Evolutionary conservation across 2,329 filamentous ascomycete species (phyloP), one percentile per base, ranked within the genome.

Genomic region (Tolypocladium pustulatum): DNA sequence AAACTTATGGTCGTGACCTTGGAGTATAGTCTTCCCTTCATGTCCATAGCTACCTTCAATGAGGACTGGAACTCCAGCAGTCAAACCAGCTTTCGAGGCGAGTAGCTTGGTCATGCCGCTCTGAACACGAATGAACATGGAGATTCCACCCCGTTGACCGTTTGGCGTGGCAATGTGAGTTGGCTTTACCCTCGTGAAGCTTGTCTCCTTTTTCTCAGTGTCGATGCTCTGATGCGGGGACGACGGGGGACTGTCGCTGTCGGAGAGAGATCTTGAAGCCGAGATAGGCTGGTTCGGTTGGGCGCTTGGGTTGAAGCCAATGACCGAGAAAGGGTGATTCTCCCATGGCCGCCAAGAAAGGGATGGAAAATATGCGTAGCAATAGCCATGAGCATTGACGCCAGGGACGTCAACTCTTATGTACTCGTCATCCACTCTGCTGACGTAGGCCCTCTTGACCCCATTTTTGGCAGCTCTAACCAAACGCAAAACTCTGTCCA

Each of bases 301-400:
- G 20, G 13, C n/a, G 17, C 34, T 41, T 1, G 58, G 59, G 49
- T 62, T 67, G 43, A 57, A 59, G 22, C 60, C 62, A 9, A 68
- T 63, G 2, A 71, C 64, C 2, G 69, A 71, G 49, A 72, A 72
- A 0, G 69, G 69, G 20, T 72, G 69, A 15, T 66, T 70, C 46
- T 71, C 69, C 69, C 69, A 71, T 2, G 68, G 55, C 3, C 67
- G 64, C 69, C 69, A 71, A 2, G 64, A 68, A 0, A 71, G 54
- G 0, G 68, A 68, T 1, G 69, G 69, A 53, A 69, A 71, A 58
- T 69, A 67, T 20, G 64, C 61, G 22, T 69, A 71, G 27, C 67
- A 67, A 56, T 77, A 61, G 0, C 68, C 69, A 5, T 63, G 51
- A 4, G 62, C 62, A 2, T 64, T 60, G 1, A 70, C 61, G 0